Evolutionary conservation across 345 rosid genomes (phyloP), one percentile per base, ranked within the genome.

Genomic region (Pugionium dolabratum): DNA sequence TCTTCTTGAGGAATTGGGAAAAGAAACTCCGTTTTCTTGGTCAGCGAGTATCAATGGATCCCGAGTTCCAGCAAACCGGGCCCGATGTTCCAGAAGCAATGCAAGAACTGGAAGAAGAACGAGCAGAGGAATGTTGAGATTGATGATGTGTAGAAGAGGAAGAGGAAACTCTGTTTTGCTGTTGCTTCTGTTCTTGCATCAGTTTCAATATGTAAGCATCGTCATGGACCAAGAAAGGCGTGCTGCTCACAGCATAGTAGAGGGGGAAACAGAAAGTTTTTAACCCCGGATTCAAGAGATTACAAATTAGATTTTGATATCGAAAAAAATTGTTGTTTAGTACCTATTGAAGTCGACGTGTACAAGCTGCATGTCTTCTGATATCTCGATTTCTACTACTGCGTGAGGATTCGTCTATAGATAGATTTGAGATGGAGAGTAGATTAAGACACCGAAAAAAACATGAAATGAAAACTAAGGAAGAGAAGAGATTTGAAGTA

Each of bases 341-440:
- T 64, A 81, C 84, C 81, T 78, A 51, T 80, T 80, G 74, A 82
- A 80, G 74, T 80, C 86, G 31, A 80, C 73, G 64, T 80, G 84
- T 1, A 83, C 81, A 66, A 80, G 73, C 68, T 79, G 79, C 83
- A 72, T 80, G 63, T 76, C 81, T 66, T 83, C 80, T 28, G 81
- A 83, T 10, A 83, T 76, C 75, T 83, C 87, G 44, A 83, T 73
- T 68, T 83, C 86, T 5, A 80, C 82, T 39, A 78, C 78, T 10
- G 84, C 83, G 40, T 79, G 73, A 54, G 84, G 75, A 26, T 78
- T 77, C 30, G 84, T 83, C 81, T 80, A 51, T 0, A 32, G 49
- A 54, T 47, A 40, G 64, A 59, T 33, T 46, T 3, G 45, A 41
- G 48, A 18, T 37, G 48, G 25, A 40, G 54, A 55, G 5, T 33